A percentile compares a stretch with the other conserved stretches of the same genome.
phyloP scores from a whole-genome alignment of 257 asterid genomes.

The Lithospermum erythrorhizon region DNA sequence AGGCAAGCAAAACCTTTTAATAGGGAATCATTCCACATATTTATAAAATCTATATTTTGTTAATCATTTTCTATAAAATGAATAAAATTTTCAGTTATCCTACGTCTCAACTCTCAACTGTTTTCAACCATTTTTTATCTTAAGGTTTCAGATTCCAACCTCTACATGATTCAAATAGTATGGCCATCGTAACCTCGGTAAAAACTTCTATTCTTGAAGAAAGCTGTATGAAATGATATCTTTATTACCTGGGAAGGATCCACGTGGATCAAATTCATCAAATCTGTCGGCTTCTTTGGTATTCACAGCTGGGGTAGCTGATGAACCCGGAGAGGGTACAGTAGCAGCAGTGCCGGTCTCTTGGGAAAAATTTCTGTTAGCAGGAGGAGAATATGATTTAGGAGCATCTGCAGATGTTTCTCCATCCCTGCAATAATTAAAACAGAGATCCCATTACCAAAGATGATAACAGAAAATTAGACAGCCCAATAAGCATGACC shows the following conservation, averaged over 20 bases:
- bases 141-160: too few species aligned
- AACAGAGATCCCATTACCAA: background rate
- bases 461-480: slow-evolving; percentile 13
- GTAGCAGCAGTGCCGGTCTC: slow-evolving; percentile 29
- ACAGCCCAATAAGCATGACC: slow-evolving; percentile 12
- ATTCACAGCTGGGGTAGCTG: slow-evolving; percentile 33
- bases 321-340: slow-evolving; percentile 27
- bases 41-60: too few species aligned
- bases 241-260: slow-evolving; percentile 58
- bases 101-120: too few species aligned
- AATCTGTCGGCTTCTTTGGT: slow-evolving; percentile 46
- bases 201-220: background rate
- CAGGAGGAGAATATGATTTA: slow-evolving; percentile 45
- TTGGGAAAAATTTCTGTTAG: slow-evolving; percentile 44
- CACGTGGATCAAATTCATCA: slow-evolving; percentile 95
- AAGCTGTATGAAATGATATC: background rate
- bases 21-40: too few species aligned
- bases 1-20: slow-evolving; percentile 49
- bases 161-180: too few species aligned
- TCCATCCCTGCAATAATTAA: slow-evolving; percentile 39
- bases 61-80: too few species aligned
- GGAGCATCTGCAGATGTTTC: slow-evolving; percentile 52
- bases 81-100: too few species aligned
- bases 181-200: too few species aligned
- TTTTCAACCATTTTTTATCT: too few species aligned